Conservation (phyloP, 73 alveolate genomes). For the Halteria grandinella region DNA sequence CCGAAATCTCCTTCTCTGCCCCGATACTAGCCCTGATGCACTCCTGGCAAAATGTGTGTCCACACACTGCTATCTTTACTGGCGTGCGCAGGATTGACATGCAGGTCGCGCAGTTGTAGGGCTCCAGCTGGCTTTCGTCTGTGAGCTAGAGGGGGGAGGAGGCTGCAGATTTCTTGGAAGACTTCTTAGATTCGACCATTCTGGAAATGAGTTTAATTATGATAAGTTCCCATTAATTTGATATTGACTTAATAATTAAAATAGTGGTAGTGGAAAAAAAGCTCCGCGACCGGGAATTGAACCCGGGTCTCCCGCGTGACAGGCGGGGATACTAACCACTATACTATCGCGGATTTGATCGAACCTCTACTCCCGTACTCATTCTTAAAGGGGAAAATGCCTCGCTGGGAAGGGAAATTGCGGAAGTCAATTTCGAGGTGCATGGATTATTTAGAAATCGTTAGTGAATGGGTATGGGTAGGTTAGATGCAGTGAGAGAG, state of each 20-base stretch:
- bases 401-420: no score
- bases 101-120: slow-evolving; percentile 62
- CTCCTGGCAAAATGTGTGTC: slow-evolving; percentile 64
- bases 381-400: no score
- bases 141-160: no score
- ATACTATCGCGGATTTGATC: slow-evolving; percentile 59
- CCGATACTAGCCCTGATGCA: slow-evolving; percentile 44
- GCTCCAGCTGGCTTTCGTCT: neutral
- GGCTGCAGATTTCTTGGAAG: no score
- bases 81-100: slow-evolving; percentile 59
- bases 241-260: neutral
- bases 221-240: neutral
- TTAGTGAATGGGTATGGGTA: no score
- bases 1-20: neutral
- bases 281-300: slow-evolving; percentile 93
- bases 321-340: slow-evolving; percentile 87
- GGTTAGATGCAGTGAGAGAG: no score
- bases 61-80: slow-evolving; percentile 42
- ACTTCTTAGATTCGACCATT: neutral
- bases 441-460: no score
- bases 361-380: no score
- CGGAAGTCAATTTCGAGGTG: no score
- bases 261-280: slow-evolving; percentile 48
- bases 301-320: slow-evolving; percentile 94
- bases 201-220: neutral